These are phyloP conservation scores for Globisporangium nunn DNA, from an alignment of 352 stramenopile genomes.

Conservation along the genomic window DNA sequence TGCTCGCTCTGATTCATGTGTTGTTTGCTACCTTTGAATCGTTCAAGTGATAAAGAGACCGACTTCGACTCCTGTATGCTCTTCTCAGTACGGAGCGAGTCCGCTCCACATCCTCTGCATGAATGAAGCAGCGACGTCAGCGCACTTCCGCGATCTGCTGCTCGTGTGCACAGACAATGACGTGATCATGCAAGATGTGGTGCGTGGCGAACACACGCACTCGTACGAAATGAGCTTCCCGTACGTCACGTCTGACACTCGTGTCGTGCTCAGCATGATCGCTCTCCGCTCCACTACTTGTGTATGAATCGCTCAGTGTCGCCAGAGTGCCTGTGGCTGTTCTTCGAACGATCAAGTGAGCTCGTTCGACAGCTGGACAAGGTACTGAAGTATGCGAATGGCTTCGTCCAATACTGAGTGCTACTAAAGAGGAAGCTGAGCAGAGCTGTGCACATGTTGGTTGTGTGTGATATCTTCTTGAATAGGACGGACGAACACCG, in stretches of 20 bases:
- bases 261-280: constrained; percentile 22
- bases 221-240: too few relatives aligned
- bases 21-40: neutral
- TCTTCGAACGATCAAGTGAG: constrained; percentile 52
- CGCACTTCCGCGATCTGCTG: constrained; percentile 30
- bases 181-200: constrained; percentile 36
- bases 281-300: constrained; percentile 63
- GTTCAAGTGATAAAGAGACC: neutral
- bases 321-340: constrained; percentile 59
- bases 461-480: neutral
- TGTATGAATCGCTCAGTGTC: constrained; percentile 54
- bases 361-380: constrained; percentile 48
- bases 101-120: constrained; percentile 61
- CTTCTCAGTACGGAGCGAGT: constrained; percentile 39
- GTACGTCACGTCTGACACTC: neutral
- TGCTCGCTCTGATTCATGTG: neutral
- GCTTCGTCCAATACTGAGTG: neutral
- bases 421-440: neutral
- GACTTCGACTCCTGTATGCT: neutral
- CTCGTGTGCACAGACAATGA: constrained; percentile 30
- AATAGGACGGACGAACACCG: constrained; percentile 45
- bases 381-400: constrained; percentile 11
- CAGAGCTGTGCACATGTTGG: neutral
- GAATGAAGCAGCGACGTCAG: constrained; percentile 36
- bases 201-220: neutral